Conservation (phyloP, 1,139 yeast species). For the Pichia sp. region DNA sequence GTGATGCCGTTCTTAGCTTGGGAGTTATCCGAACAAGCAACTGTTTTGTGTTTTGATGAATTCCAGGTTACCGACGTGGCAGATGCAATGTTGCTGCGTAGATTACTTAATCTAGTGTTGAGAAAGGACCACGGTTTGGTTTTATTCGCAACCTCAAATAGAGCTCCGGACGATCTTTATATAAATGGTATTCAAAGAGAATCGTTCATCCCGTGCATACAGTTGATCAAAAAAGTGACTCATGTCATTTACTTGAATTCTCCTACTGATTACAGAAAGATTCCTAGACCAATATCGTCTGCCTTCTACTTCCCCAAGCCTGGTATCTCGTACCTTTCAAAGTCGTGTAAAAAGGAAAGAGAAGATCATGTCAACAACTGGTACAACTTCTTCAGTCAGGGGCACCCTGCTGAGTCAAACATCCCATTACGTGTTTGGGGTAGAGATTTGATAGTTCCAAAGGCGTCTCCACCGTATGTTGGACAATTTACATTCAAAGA, state of each 20-base stretch:
- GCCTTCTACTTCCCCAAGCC: conserved; percentile 77
- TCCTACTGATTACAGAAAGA: conserved; percentile 89
- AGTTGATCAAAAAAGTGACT: conserved; percentile 66
- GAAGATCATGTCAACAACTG: conserved; percentile 66
- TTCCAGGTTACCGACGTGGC: conserved; percentile 97
- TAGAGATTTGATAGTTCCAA: conserved; percentile 69
- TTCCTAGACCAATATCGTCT: conserved; percentile 76
- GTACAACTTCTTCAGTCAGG: conserved; percentile 73
- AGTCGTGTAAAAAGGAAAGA: conserved; percentile 45
- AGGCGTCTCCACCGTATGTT: conserved; percentile 69
- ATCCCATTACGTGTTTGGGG: conserved; percentile 78
- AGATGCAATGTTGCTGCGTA: conserved; percentile 90
- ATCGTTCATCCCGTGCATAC: conserved; percentile 87
- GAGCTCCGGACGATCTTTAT: conserved; percentile 92
- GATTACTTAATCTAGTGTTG: conserved; percentile 60
- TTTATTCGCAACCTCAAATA: conserved; percentile 87
- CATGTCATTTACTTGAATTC: conserved; percentile 78
- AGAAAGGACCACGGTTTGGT: conserved; percentile 74
- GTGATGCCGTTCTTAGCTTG: conserved; percentile 81
- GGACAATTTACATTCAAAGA: conserved; percentile 87
- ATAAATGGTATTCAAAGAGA: conserved; percentile 90
- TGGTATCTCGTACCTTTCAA: conserved; percentile 50
- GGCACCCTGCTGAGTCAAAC: conserved; percentile 39
- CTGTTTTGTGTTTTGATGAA: conserved; percentile 90
- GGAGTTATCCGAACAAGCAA: conserved; percentile 70